Percentiles rank a stretch among this genome's conserved stretches.
Evolutionary conservation across 192 early-diverging fungal genomes (phyloP).

Genomic region (Linnemannia hyalina): DNA sequence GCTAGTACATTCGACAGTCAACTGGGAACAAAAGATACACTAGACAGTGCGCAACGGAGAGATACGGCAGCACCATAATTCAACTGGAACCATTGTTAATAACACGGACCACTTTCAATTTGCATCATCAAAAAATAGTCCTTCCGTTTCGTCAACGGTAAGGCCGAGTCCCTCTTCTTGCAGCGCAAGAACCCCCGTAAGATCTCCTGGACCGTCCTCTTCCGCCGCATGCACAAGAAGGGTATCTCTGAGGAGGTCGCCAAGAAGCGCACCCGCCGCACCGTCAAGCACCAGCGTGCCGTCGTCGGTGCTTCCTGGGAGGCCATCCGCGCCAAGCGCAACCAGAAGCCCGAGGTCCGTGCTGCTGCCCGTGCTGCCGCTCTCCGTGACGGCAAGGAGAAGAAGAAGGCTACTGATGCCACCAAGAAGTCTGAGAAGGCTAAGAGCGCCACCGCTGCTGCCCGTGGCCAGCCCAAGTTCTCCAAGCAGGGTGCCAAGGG

Average conservation of each 20-base stretch:
- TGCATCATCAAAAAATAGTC: conserved; percentile 61
- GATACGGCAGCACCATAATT: background rate
- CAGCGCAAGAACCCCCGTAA: conserved; percentile 98
- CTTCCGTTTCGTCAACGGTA: conserved; percentile 98
- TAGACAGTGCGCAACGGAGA: background rate
- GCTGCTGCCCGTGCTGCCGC: conserved; percentile 90
- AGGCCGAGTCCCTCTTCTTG: conserved; percentile 97
- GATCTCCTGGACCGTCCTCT: conserved; percentile 96
- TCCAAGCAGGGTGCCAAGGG: conserved; percentile 89
- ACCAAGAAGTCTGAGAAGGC: conserved; percentile 92
- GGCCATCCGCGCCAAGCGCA: conserved; percentile 96
- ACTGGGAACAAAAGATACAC: background rate
- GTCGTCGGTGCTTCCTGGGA: conserved; percentile 97
- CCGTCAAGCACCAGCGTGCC: conserved; percentile 96
- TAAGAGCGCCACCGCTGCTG: conserved; percentile 64
- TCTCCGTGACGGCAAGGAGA: conserved; percentile 89
- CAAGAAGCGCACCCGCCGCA: conserved; percentile 96
- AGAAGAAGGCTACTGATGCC: conserved; percentile 89
- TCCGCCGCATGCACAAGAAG: conserved; percentile 99
- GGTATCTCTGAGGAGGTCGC: conserved; percentile 94
- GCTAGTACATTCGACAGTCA: background rate
- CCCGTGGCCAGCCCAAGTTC: conserved; percentile 71
- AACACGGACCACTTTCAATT: background rate
- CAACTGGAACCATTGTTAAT: background rate
- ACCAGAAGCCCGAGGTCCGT: conserved; percentile 96